These are phyloP conservation scores for Dendrobium catenatum DNA, from an alignment of 106 monocot species.

Conservation along the genomic window DNA sequence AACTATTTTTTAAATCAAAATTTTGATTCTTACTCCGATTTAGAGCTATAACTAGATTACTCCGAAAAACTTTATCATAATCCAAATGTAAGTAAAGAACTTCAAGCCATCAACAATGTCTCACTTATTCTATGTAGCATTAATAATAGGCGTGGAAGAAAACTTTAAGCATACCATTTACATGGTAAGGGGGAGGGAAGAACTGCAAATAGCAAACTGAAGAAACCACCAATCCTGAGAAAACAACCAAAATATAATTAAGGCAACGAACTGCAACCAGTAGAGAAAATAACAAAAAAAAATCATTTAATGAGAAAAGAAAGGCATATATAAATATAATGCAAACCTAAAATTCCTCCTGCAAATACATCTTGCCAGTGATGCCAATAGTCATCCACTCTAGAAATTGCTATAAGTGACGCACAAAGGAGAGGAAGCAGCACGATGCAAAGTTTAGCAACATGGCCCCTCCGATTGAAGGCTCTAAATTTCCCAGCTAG, in stretches of 20 bases:
- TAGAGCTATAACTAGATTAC: neutral
- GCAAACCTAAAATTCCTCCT: constrained; percentile 47
- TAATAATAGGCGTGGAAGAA: neutral
- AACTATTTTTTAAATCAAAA: neutral
- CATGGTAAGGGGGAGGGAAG: constrained; percentile 47
- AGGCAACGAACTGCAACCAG: neutral
- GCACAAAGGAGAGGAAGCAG: constrained; percentile 52
- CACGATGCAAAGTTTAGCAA: constrained; percentile 61
- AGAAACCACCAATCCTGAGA: constrained; percentile 41
- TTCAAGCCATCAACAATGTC: neutral
- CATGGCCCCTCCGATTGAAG: constrained; percentile 56
- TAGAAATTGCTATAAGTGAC: constrained; percentile 49
- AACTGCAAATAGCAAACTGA: constrained; percentile 62
- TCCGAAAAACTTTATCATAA: neutral
- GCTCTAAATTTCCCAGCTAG: constrained; percentile 50
- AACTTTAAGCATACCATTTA: constrained; percentile 24
- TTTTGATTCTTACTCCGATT: neutral
- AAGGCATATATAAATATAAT: no score
- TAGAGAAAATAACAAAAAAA: neutral
- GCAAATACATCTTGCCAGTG: constrained; percentile 73
- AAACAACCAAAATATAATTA: neutral
- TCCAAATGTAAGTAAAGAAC: neutral
- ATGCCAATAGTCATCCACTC: constrained; percentile 80
- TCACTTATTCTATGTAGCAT: neutral
- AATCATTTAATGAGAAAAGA: neutral